Conservation (phyloP, 176 grass and related monocot species). For the Avena sativa region DNA sequence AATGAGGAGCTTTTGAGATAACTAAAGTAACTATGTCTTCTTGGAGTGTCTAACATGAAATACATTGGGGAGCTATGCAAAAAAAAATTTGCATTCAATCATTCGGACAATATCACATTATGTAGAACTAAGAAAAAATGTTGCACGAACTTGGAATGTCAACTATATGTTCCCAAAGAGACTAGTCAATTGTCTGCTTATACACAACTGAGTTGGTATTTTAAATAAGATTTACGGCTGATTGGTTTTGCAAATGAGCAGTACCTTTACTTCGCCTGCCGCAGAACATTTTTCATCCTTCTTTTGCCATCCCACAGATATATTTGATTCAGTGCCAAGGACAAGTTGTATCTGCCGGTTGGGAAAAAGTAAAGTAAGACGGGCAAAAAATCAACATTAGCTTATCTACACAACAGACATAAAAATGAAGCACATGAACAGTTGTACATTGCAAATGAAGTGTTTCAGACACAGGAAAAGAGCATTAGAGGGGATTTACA, state of each 20-base stretch:
- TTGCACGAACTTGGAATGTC: not conserved
- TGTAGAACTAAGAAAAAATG: slow-evolving; percentile 24
- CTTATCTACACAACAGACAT: slow-evolving; percentile 1
- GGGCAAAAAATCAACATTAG: slow-evolving; percentile 4
- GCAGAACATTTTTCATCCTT: slow-evolving; percentile 90
- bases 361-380: slow-evolving; percentile 37
- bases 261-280: slow-evolving; percentile 91
- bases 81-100: slow-evolving; percentile 19
- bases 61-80: not conserved
- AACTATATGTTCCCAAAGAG: slow-evolving; percentile 13
- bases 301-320: slow-evolving; percentile 95
- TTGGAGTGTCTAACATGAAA: slow-evolving; percentile 20
- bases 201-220: slow-evolving; percentile 20
- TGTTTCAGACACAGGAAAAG: slow-evolving; percentile 22
- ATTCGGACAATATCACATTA: slow-evolving; percentile 2
- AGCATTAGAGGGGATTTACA: slow-evolving; percentile 63
- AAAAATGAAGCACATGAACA: slow-evolving; percentile 26
- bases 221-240: not conserved
- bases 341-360: slow-evolving; percentile 90
- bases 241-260: slow-evolving; percentile 23
- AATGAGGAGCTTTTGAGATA: not conserved
- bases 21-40: slow-evolving; percentile 7
- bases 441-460: slow-evolving; percentile 1
- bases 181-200: not conserved
- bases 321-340: slow-evolving; percentile 80